Evolutionary conservation across 441 rosid genomes (phyloP).

Genomic region (Pelargonium exstipulatum): DNA sequence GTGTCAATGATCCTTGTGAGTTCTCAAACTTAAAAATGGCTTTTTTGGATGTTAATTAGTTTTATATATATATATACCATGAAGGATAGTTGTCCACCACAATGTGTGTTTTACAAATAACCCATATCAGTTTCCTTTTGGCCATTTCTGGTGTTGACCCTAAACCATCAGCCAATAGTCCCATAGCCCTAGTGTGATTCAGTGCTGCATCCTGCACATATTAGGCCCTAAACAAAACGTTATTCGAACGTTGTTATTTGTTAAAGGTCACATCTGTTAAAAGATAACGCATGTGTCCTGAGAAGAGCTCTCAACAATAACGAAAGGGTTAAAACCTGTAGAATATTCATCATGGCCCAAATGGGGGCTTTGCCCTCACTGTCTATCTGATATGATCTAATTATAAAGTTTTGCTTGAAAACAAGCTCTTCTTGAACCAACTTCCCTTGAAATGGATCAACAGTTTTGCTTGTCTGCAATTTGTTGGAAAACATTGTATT

Average conservation of each 20-base stretch:
- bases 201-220: constrained; percentile 29
- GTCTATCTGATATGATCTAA: constrained; percentile 36
- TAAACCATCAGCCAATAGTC: constrained; percentile 30
- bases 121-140: constrained; percentile 31
- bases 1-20: too few species aligned
- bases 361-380: constrained; percentile 27
- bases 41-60: too few species aligned
- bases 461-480: too few species aligned
- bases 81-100: constrained; percentile 10
- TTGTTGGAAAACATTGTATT: neutral
- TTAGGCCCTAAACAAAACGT: too few species aligned
- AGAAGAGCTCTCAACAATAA: too few species aligned
- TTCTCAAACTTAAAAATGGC: too few species aligned
- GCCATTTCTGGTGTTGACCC: constrained; percentile 33
- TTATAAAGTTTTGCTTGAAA: constrained; percentile 28
- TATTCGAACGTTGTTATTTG: too few species aligned
- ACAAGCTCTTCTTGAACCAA: constrained; percentile 6
- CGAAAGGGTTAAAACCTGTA: constrained; percentile 24
- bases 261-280: neutral
- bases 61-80: too few species aligned
- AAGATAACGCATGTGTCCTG: neutral
- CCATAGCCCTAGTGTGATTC: constrained; percentile 25
- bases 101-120: constrained; percentile 30
- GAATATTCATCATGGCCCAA: constrained; percentile 26
- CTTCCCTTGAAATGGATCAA: neutral